phyloP scores from a whole-genome alignment of 2,329 filamentous ascomycete genomes.

The Cytospora leucostoma region DNA sequence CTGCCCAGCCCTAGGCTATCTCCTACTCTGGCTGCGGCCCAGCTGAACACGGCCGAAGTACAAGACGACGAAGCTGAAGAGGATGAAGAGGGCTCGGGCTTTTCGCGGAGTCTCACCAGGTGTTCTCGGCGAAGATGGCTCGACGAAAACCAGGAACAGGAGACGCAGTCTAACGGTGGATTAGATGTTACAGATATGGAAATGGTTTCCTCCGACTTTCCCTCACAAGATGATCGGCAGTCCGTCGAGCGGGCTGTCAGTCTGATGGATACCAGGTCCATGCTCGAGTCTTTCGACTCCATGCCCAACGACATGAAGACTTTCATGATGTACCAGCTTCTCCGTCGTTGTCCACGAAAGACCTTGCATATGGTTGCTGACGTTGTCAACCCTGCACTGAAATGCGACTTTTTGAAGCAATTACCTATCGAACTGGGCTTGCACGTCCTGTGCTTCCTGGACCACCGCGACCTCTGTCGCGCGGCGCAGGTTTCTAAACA shows the following conservation, averaged over 20 bases:
- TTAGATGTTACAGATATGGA: slow-evolving; percentile 36
- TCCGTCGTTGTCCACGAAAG: slow-evolving; percentile 83
- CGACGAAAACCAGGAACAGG: slow-evolving; percentile 43
- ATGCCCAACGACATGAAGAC: slow-evolving; percentile 91
- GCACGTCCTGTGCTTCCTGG: slow-evolving; percentile 84
- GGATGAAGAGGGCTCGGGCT: slow-evolving; percentile 41
- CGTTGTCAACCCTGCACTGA: slow-evolving; percentile 89
- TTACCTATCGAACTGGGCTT: slow-evolving; percentile 85
- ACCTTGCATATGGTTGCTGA: slow-evolving; percentile 88
- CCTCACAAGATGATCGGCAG: slow-evolving; percentile 33
- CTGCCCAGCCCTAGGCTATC: slow-evolving; percentile 93
- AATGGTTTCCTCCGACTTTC: slow-evolving; percentile 33
- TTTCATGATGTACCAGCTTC: slow-evolving; percentile 94
- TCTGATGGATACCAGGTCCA: slow-evolving; percentile 77
- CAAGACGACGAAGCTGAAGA: slow-evolving; percentile 49
- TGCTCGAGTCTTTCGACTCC: slow-evolving; percentile 87
- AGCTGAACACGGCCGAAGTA: slow-evolving; percentile 45
- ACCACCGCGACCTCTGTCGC: slow-evolving; percentile 81
- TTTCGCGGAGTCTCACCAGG: slow-evolving; percentile 38
- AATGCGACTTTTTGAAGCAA: slow-evolving; percentile 86
- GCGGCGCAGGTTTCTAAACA: slow-evolving; percentile 92
- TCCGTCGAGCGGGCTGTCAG: slow-evolving; percentile 42
- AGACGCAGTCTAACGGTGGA: slow-evolving; percentile 40
- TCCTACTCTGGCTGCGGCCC: slow-evolving; percentile 77
- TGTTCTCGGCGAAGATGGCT: slow-evolving; percentile 36